A percentile compares a stretch with the other conserved stretches of the same genome.
Conservation (phyloP, 1,284 basidiomycete genomes). For the Cryptococcus amylolentus region DNA sequence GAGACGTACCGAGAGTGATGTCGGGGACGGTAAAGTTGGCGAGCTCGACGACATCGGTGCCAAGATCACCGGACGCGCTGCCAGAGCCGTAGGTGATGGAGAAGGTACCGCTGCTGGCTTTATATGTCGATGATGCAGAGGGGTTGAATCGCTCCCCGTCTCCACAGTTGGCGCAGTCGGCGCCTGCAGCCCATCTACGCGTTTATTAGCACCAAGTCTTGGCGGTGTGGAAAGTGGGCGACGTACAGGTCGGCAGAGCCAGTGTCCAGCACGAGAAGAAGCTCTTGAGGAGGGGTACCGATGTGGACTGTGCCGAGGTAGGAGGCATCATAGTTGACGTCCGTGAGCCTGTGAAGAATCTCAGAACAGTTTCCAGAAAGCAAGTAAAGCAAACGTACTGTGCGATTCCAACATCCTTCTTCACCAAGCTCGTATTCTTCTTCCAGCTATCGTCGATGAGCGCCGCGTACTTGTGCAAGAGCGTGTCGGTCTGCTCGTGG, state of each 20-base stretch:
- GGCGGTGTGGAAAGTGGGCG: no score
- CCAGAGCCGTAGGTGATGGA: constrained; percentile 79
- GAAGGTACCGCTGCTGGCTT: constrained; percentile 53
- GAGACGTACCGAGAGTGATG: constrained; percentile 60
- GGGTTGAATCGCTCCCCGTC: constrained; percentile 33
- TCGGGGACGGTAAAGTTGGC: constrained; percentile 69
- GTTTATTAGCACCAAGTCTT: background rate
- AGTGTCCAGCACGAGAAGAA: constrained; percentile 54
- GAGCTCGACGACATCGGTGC: constrained; percentile 69
- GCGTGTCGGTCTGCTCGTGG: constrained; percentile 22
- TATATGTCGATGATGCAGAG: constrained; percentile 29
- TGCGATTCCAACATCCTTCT: background rate
- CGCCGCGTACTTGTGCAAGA: constrained; percentile 33
- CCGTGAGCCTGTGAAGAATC: constrained; percentile 17
- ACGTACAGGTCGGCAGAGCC: constrained; percentile 52
- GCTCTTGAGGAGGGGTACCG: constrained; percentile 51
- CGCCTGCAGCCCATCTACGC: constrained; percentile 49
- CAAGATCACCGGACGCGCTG: constrained; percentile 65
- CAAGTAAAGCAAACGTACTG: background rate
- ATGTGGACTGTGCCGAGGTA: constrained; percentile 14
- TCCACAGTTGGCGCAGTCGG: constrained; percentile 35
- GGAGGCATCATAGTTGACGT: constrained; percentile 39
- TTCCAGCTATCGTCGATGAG: constrained; percentile 24
- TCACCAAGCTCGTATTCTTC: constrained; percentile 22
- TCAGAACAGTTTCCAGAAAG: background rate